Evolutionary conservation across 2,329 filamentous ascomycete species (phyloP).

Genomic region (Paradendryphiella salina): DNA sequence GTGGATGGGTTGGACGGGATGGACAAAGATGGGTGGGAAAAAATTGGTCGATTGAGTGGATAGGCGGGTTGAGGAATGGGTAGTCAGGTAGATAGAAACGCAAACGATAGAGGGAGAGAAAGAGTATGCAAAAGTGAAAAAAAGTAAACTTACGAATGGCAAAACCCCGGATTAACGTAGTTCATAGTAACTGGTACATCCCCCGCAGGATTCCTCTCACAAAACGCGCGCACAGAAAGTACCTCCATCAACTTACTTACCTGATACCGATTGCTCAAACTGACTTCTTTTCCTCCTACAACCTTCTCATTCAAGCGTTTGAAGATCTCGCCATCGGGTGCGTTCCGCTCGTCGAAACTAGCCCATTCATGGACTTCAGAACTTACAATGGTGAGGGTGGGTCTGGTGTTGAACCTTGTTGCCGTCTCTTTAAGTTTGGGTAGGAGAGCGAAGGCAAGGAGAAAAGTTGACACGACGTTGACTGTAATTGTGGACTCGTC

Average conservation of each 20-base stretch:
- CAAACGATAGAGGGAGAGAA: too few species aligned
- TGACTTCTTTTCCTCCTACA: constrained; percentile 6
- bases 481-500: constrained; percentile 45
- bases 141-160: constrained; percentile 32
- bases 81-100: too few species aligned
- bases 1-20: not conserved
- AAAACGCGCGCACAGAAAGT: constrained; percentile 30
- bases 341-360: constrained; percentile 29
- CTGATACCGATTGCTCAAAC: constrained; percentile 29
- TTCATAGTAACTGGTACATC: constrained; percentile 40
- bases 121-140: too few species aligned
- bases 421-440: constrained; percentile 35
- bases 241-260: constrained; percentile 43
- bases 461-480: constrained; percentile 48
- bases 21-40: not conserved
- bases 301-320: constrained; percentile 25
- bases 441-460: constrained; percentile 40
- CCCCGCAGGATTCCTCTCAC: constrained; percentile 15
- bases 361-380: constrained; percentile 40
- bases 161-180: constrained; percentile 42
- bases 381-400: constrained; percentile 39
- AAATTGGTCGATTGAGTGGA: too few species aligned
- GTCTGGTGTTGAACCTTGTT: constrained; percentile 24
- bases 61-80: too few species aligned
- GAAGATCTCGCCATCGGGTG: constrained; percentile 36